These are phyloP conservation scores for Cochlearia excelsa DNA, from an alignment of 345 rosid species.

Conservation along the genomic window DNA sequence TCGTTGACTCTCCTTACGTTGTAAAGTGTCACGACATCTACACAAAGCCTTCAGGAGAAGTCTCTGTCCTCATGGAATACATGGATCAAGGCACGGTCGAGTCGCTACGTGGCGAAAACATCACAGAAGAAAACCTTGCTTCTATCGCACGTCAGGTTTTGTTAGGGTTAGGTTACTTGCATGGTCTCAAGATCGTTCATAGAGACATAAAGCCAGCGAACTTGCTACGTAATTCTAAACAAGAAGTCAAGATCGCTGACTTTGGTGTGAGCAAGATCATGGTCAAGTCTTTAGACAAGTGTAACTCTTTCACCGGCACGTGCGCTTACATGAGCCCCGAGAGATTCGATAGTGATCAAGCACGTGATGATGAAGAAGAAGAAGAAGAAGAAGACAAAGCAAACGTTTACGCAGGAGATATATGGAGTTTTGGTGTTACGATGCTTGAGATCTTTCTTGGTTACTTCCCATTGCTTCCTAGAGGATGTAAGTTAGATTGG, in stretches of 20 bases:
- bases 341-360: conserved; percentile 58
- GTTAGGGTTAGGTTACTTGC: conserved; percentile 59
- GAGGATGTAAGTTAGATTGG: conserved; percentile 69
- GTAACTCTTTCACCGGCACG: conserved; percentile 80
- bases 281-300: conserved; percentile 57
- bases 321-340: conserved; percentile 94
- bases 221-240: conserved; percentile 48
- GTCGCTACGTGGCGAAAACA: conserved; percentile 39
- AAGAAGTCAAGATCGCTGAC: conserved; percentile 77
- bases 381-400: conserved; percentile 42
- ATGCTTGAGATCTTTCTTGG: conserved; percentile 72
- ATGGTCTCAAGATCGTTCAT: conserved; percentile 62
- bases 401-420: conserved; percentile 72
- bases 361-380: neutral
- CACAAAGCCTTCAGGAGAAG: conserved; percentile 59
- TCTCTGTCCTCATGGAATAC: conserved; percentile 63
- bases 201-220: conserved; percentile 82
- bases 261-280: conserved; percentile 81
- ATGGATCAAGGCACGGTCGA: conserved; percentile 76
- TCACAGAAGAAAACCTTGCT: conserved; percentile 49
- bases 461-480: conserved; percentile 53
- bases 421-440: conserved; percentile 83
- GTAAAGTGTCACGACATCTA: conserved; percentile 58
- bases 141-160: conserved; percentile 58
- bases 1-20: conserved; percentile 57